These are phyloP conservation scores for Fraxinus velutina DNA, from an alignment of 305 asterid genomes.

Conservation along the genomic window DNA sequence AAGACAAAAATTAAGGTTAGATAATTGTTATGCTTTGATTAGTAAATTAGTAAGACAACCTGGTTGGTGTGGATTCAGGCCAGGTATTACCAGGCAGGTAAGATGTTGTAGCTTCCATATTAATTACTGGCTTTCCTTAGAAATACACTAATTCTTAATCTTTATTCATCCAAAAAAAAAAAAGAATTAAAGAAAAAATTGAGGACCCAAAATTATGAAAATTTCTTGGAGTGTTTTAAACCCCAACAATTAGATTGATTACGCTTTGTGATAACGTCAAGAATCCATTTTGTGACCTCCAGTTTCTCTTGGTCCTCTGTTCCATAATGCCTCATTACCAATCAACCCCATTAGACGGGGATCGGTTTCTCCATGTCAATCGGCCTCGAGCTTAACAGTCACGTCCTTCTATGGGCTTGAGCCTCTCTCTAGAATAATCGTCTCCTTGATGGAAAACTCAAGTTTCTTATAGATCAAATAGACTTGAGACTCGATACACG, in stretches of 20 bases:
- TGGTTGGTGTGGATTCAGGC: constrained; percentile 10
- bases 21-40: neutral
- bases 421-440: neutral
- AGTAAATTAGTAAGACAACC: constrained; percentile 3
- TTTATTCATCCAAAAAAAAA: neutral
- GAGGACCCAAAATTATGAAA: neutral
- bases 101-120: neutral
- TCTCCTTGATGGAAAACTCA: neutral
- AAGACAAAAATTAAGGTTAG: neutral
- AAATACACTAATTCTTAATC: neutral
- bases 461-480: neutral
- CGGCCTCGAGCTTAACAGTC: neutral
- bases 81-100: neutral
- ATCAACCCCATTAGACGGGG: neutral
- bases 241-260: neutral
- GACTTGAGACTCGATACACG: neutral
- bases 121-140: constrained; percentile 3
- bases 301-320: neutral
- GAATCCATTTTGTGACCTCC: neutral
- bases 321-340: neutral
- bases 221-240: neutral
- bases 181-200: neutral
- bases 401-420: neutral
- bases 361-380: neutral
- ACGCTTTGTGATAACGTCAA: neutral